Evolutionary conservation across 495 filamentous ascomycete genomes (phyloP), one percentile per base, ranked within the genome.

Genomic region (Astrocystis sublimbata): DNA sequence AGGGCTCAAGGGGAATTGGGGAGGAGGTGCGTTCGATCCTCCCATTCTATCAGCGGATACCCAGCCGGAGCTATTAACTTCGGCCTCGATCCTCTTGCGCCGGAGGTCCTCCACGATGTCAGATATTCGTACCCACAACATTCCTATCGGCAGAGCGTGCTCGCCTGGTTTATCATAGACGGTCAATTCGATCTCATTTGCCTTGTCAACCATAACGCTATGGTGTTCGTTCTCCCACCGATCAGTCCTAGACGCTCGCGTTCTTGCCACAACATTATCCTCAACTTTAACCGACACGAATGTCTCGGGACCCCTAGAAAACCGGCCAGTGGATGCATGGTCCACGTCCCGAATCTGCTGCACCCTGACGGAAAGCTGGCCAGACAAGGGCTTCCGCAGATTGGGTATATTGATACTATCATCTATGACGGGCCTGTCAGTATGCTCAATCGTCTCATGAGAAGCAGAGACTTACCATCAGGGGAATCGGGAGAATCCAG

Each of bases 71-170:
- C 84, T 85, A 67, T 92, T 93, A 60, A 96, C 87, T 68, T 99
- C 94, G 4, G 91, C 87, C 73, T 98, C 96, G 63, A 99, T 92
- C 78, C 90, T 97, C 81, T 97, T 98, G 51, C 92, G 89, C 65
- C 94, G 89, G 83, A 98, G 93, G 74, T 98, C 94, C 68, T 99
- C 94, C 26, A 89, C 92, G 64, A 99, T 96, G 73, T 99, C 94
- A 38, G 96, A 93, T 69, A 99, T 93, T 42, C 94, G 84, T 62
- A 99, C 84, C 94, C 94, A 99, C 6, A 97, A 81, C 83, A 99
- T 87, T 58, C 89, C 94, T 65, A 99, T 96, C 38, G 94, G 94
- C 46, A 96, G 84, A 2, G 93, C 89, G 66, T 96, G 89, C 60
- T 96, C 92, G 64, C 89, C 88, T 24, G 87, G 83, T 76, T 96